These are phyloP conservation scores for Aspergillus neoniger DNA, from an alignment of 2,329 filamentous ascomycete genomes.

Conservation along the genomic window DNA sequence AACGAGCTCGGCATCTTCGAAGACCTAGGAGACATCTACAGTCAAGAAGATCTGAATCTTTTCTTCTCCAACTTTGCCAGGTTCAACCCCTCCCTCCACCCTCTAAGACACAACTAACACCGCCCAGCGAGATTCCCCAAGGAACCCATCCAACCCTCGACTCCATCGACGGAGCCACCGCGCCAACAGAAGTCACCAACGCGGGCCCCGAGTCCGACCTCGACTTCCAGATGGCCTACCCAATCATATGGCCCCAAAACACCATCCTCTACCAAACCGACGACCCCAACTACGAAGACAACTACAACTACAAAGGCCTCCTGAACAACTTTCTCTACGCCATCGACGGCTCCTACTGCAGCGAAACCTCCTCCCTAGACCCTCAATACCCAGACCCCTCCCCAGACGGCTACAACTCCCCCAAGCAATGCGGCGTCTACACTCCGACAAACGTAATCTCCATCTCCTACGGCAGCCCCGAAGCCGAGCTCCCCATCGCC, in stretches of 20 bases:
- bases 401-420: slow-evolving; percentile 44
- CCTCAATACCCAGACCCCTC: slow-evolving; percentile 46
- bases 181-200: slow-evolving; percentile 30
- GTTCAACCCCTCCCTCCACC: slow-evolving; percentile 16
- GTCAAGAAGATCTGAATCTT: slow-evolving; percentile 47
- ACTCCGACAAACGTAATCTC: slow-evolving; percentile 37
- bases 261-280: slow-evolving; percentile 52
- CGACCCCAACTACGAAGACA: slow-evolving; percentile 41
- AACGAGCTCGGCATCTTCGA: slow-evolving; percentile 52
- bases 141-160: slow-evolving; percentile 44
- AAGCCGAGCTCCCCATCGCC: slow-evolving; percentile 36
- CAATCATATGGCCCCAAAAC: slow-evolving; percentile 53
- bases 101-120: slow-evolving; percentile 18
- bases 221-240: slow-evolving; percentile 50
- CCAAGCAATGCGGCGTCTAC: slow-evolving; percentile 48
- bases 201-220: slow-evolving; percentile 46
- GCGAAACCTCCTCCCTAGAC: slow-evolving; percentile 44
- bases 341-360: slow-evolving; percentile 53
- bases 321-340: slow-evolving; percentile 53
- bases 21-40: slow-evolving; percentile 48
- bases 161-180: slow-evolving; percentile 44
- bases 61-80: slow-evolving; percentile 42
- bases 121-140: slow-evolving; percentile 34
- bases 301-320: slow-evolving; percentile 43
- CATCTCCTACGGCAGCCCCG: slow-evolving; percentile 39